phyloP scores from a whole-genome alignment of 2,329 filamentous ascomycete genomes.

The Fusarium denticulatum region DNA sequence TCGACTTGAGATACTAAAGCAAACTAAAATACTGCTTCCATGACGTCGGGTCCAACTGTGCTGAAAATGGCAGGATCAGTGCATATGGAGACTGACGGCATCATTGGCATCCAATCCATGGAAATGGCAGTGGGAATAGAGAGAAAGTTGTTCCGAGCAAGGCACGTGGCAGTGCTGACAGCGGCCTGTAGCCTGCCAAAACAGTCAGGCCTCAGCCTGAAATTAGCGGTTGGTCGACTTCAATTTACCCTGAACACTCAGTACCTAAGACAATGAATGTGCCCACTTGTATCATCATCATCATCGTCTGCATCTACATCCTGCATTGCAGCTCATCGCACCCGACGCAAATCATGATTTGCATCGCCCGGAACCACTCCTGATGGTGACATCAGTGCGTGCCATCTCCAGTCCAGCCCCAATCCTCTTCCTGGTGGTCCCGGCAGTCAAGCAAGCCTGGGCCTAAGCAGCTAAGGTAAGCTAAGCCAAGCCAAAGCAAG shows the following conservation, averaged over 20 bases:
- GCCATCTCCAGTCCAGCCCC: background rate
- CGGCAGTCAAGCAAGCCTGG: slow-evolving; percentile 7
- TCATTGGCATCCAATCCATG: background rate
- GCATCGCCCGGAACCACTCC: slow-evolving; percentile 1
- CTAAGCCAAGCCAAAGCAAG: slow-evolving; percentile 14
- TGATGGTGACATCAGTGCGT: slow-evolving; percentile 20
- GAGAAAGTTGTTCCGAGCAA: background rate
- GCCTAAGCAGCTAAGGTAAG: background rate
- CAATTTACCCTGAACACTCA: background rate
- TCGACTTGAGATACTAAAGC: background rate
- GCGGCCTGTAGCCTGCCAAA: background rate
- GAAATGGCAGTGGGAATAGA: slow-evolving; percentile 14
- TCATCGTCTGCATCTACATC: background rate
- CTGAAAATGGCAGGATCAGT: slow-evolving; percentile 10
- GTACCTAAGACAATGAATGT: background rate
- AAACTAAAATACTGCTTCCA: slow-evolving; percentile 1
- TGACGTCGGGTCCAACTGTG: background rate
- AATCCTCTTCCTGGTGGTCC: background rate
- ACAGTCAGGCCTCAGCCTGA: slow-evolving; percentile 18
- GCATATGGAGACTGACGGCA: background rate
- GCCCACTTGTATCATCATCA: background rate
- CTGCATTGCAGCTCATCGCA: slow-evolving; percentile 1
- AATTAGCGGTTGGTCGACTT: background rate
- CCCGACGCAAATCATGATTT: slow-evolving; percentile 14
- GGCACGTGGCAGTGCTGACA: slow-evolving; percentile 30